These are phyloP conservation scores for Colletotrichum abscissum DNA, from an alignment of 2,329 filamentous ascomycete species.

Conservation along the genomic window DNA sequence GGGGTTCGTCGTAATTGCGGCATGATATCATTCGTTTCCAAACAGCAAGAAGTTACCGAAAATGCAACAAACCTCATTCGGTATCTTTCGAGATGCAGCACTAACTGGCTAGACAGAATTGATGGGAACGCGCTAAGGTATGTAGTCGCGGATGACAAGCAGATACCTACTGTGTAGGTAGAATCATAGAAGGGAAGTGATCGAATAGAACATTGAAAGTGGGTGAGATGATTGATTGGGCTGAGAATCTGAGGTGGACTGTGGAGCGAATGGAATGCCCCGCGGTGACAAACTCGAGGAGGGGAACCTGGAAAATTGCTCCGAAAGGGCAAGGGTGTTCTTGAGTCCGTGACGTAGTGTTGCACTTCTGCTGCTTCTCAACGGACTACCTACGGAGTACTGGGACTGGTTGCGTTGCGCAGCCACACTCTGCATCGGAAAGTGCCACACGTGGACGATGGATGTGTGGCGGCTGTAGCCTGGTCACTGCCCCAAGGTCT, in stretches of 20 bases:
- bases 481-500: background rate
- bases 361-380: background rate
- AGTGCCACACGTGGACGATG: background rate
- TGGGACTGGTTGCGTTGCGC: constrained; percentile 20
- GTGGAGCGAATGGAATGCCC: background rate
- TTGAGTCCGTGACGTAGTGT: constrained; percentile 12
- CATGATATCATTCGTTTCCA: background rate
- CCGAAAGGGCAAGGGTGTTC: background rate
- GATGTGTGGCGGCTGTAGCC: background rate
- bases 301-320: background rate
- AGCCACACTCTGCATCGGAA: background rate
- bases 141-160: background rate
- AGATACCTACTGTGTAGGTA: no score
- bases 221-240: background rate
- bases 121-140: background rate
- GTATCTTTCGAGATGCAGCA: background rate
- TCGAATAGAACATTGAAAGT: background rate
- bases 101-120: background rate
- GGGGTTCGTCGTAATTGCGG: background rate
- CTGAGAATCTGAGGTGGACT: background rate
- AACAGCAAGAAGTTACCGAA: background rate
- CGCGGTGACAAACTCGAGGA: background rate
- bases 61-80: background rate
- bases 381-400: no score
- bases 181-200: background rate